These are phyloP conservation scores for Phaeotremella fagi DNA, from an alignment of 768 basidiomycete genomes.

Conservation along the genomic window DNA sequence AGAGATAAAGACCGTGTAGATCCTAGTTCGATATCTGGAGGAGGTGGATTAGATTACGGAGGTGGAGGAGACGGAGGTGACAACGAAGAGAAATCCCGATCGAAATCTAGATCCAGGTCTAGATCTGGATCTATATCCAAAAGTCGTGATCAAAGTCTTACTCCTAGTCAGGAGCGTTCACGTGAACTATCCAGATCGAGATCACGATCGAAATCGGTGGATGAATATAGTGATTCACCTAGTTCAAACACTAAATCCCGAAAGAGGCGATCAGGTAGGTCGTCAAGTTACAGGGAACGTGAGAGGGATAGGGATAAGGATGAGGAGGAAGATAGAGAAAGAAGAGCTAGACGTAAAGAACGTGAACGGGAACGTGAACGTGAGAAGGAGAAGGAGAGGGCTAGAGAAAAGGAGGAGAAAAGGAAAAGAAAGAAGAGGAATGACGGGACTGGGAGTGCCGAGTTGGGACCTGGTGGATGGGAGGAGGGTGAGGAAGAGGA, in stretches of 20 bases:
- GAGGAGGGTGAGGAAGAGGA: conserved; percentile 24
- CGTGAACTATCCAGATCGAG: too few species aligned
- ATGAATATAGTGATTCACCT: too few species aligned
- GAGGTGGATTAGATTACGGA: conserved; percentile 35
- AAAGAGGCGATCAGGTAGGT: too few species aligned
- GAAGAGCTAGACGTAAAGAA: conserved; percentile 8
- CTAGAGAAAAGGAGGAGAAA: conserved; percentile 9
- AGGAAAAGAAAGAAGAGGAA: conserved; percentile 26
- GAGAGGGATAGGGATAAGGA: neutral
- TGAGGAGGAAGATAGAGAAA: neutral
- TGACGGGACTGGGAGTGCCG: conserved; percentile 20
- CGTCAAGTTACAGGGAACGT: neutral
- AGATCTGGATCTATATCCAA: neutral
- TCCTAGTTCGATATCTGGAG: conserved; percentile 9
- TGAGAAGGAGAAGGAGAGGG: conserved; percentile 27
- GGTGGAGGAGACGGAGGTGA: neutral
- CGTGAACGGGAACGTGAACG: conserved; percentile 12
- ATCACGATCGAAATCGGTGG: too few species aligned
- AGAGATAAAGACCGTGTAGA: conserved; percentile 41
- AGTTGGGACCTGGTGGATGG: conserved; percentile 40
- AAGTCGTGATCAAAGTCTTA: neutral
- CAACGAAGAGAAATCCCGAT: neutral
- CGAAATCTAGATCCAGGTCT: neutral
- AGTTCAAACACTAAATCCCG: too few species aligned
- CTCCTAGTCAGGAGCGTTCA: too few species aligned